phyloP scores from a whole-genome alignment of 441 rosid species.

The Corymbia citriodora region DNA sequence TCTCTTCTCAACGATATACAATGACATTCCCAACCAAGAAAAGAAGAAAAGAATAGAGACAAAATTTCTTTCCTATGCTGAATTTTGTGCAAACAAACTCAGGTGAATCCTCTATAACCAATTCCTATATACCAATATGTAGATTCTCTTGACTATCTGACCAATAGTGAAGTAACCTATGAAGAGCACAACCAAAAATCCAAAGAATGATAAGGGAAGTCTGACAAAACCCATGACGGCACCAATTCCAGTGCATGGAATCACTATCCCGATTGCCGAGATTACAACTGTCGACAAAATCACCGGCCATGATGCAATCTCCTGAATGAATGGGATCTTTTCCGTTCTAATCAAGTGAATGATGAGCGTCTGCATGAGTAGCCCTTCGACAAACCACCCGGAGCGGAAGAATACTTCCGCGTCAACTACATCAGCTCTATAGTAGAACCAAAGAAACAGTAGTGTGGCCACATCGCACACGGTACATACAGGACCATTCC shows the following conservation, averaged over 20 bases:
- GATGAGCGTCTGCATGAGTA: slow-evolving; percentile 61
- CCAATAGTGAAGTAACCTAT: slow-evolving; percentile 54
- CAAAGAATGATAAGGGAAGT: slow-evolving; percentile 49
- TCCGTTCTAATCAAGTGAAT: slow-evolving; percentile 63
- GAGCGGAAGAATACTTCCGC: slow-evolving; percentile 30
- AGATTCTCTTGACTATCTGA: slow-evolving; percentile 52
- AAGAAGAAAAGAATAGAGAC: neutral
- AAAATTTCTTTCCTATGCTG: neutral
- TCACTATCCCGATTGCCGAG: slow-evolving; percentile 49
- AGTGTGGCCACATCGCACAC: slow-evolving; percentile 43
- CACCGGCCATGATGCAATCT: slow-evolving; percentile 60
- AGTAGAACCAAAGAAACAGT: slow-evolving; percentile 36
- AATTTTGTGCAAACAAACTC: neutral
- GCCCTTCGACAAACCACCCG: slow-evolving; percentile 62
- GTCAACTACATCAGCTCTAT: neutral
- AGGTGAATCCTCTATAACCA: slow-evolving; percentile 32
- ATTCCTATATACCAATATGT: slow-evolving; percentile 39
- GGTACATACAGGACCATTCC: slow-evolving; percentile 62
- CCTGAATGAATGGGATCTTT: slow-evolving; percentile 63
- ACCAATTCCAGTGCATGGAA: slow-evolving; percentile 41
- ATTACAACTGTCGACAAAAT: slow-evolving; percentile 40
- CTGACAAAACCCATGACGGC: slow-evolving; percentile 25
- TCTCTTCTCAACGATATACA: neutral
- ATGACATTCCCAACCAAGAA: neutral
- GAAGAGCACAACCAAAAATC: slow-evolving; percentile 50